Base-by-base conservation (phyloP, 2,329 filamentous ascomycete genomes). In the Aspergillus novoparasiticus region DNA sequence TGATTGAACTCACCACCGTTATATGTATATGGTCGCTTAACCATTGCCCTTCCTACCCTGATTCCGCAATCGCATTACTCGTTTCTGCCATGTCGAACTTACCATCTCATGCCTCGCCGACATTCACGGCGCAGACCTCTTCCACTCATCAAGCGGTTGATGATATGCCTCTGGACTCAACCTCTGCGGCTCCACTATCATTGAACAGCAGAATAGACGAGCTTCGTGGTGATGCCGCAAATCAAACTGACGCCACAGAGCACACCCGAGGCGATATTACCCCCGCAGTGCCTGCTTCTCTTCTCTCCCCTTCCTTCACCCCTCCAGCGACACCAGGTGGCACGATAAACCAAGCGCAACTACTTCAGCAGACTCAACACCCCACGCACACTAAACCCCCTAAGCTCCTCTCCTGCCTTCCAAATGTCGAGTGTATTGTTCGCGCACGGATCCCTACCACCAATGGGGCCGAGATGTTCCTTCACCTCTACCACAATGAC, bases 371-470 rank as follows among this genome's bases (percentile, higher is more conserved):
- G 63, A 66, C 65, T 9, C 69, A 76, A 57, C 34, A 61, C 65
- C 55, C 74, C 5, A 53, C 73, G 64, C 67, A 70, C 43, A 80
- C 82, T 58, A 89, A 89, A 75, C 83, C 86, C 36, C 92, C 93
- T 0, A 89, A 87, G 63, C 83, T 97, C 26, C 86, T 97, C 8
- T 84, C 90, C 68, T 86, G 84, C 16, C 83, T 98, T 1, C 95
- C 94, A 9, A 81, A 91, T 28, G 94, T 99, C n/a, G 89, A 92
- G 76, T 99, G 95, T 81, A 89, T 96, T 68, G 95, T 98, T 56
- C 90, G 95, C 69, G 95, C 95, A 21, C 90, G 95, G 60, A 99
- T 99, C 71, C 95, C 95, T 0, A 98, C 94, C 0, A 94, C 93
- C 2, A 88, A 86, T 0, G 94, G 94, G 4, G 91, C 93, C 12